Percentiles rank a stretch among this genome's conserved stretches.
phyloP scores from a whole-genome alignment of 805 yeast genomes.

The Metschnikowia lachancei region DNA sequence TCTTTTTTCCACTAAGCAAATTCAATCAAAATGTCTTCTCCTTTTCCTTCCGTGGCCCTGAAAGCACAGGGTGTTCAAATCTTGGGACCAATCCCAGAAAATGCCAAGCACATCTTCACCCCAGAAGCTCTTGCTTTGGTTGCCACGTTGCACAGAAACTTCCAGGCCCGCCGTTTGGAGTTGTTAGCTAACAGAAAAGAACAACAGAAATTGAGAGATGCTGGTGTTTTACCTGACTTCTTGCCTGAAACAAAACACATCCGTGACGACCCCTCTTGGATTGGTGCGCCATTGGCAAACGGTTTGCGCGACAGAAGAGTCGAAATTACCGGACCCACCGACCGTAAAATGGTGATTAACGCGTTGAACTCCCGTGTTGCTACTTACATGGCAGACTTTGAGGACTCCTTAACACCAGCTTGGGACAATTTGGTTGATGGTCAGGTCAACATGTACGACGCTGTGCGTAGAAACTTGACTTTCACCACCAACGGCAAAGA shows the following conservation, averaged over 20 bases:
- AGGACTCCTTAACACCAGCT: constrained; percentile 81
- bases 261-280: constrained; percentile 73
- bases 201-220: constrained; percentile 60
- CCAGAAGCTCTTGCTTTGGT: constrained; percentile 65
- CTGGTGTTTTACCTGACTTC: constrained; percentile 60
- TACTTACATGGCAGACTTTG: constrained; percentile 85
- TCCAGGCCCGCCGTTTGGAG: constrained; percentile 58
- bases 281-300: constrained; percentile 68
- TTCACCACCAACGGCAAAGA: constrained; percentile 43
- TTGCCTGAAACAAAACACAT: constrained; percentile 66
- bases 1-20: background rate
- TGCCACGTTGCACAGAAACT: constrained; percentile 70
- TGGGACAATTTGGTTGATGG: constrained; percentile 80
- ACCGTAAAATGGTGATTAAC: constrained; percentile 78
- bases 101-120: constrained; percentile 54
- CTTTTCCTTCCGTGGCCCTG: constrained; percentile 46
- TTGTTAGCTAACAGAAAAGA: constrained; percentile 60
- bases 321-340: constrained; percentile 85
- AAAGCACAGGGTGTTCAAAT: constrained; percentile 52
- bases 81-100: constrained; percentile 49
- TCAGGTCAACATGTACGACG: constrained; percentile 76
- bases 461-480: constrained; percentile 61
- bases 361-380: constrained; percentile 77
- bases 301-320: constrained; percentile 73
- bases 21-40: constrained; percentile 23